A percentile compares a stretch with the other conserved stretches of the same genome.
Conservation (phyloP, 345 rosid species). For the Erodium maritimum region DNA sequence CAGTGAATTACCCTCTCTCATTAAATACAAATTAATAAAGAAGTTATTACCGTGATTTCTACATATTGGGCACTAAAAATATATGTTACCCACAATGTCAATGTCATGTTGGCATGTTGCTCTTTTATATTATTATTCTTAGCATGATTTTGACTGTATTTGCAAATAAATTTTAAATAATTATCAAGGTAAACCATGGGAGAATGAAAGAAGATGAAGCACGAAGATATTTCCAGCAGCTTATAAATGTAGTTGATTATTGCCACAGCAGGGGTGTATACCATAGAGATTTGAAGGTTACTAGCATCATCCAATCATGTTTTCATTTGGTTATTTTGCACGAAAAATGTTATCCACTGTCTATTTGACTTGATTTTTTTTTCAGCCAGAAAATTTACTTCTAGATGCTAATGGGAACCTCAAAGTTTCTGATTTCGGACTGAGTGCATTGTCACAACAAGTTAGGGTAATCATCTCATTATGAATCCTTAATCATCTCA, state of each 20-base stretch:
- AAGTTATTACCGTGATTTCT: too few relatives aligned
- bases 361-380: constrained; percentile 10
- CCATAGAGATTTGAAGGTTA: constrained; percentile 93
- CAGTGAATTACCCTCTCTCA: neutral
- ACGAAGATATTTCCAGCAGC: constrained; percentile 90
- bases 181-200: constrained; percentile 73
- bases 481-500: neutral
- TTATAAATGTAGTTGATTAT: constrained; percentile 83
- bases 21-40: neutral
- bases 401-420: constrained; percentile 79
- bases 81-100: neutral
- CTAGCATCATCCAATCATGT: constrained; percentile 1
- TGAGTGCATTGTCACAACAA: constrained; percentile 94
- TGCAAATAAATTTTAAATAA: neutral
- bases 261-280: constrained; percentile 98
- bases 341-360: neutral
- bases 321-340: neutral
- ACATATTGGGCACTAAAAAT: neutral
- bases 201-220: constrained; percentile 88
- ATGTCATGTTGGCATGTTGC: too few relatives aligned
- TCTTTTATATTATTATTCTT: neutral
- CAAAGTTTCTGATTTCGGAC: constrained; percentile 93
- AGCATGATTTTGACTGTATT: neutral
- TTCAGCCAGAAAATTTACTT: constrained; percentile 49
- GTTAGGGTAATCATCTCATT: constrained; percentile 50